Evolutionary conservation across 2,329 filamentous ascomycete species (phyloP).

Genomic region (Fusarium hainanense): DNA sequence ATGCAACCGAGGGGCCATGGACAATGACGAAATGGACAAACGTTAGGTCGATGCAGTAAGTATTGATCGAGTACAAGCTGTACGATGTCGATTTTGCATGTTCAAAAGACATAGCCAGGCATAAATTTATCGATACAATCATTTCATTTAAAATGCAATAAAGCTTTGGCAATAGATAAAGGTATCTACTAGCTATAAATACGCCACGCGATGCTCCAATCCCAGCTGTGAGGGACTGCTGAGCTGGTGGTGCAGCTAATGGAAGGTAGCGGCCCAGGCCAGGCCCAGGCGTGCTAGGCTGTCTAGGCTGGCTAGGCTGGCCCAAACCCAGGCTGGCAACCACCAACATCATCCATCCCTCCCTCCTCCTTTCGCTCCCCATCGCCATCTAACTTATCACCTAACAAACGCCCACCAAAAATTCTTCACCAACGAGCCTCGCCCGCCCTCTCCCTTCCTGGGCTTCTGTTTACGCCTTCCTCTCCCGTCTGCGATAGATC

Average conservation of each 20-base stretch:
- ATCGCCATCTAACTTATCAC: constrained; percentile 38
- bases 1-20: constrained; percentile 2
- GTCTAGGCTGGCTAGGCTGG: constrained; percentile 15
- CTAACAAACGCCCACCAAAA: constrained; percentile 40
- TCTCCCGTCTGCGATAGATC: constrained; percentile 25
- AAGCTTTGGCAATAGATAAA: neutral
- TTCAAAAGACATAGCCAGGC: neutral
- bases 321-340: constrained; percentile 21
- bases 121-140: neutral
- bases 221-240: constrained; percentile 28
- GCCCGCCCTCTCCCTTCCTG: constrained; percentile 6
- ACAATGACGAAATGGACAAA: constrained; percentile 15
- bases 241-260: constrained; percentile 11
- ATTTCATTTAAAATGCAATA: neutral
- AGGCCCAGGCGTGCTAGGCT: neutral
- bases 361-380: constrained; percentile 36
- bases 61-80: neutral
- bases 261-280: constrained; percentile 12
- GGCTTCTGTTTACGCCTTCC: neutral
- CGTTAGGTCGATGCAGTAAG: neutral
- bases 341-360: constrained; percentile 35
- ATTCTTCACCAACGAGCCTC: constrained; percentile 33
- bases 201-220: constrained; percentile 39
- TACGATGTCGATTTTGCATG: neutral
- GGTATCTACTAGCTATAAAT: constrained; percentile 1